Conservation (phyloP, 768 basidiomycete species). For the Cubamyces lactineus region DNA sequence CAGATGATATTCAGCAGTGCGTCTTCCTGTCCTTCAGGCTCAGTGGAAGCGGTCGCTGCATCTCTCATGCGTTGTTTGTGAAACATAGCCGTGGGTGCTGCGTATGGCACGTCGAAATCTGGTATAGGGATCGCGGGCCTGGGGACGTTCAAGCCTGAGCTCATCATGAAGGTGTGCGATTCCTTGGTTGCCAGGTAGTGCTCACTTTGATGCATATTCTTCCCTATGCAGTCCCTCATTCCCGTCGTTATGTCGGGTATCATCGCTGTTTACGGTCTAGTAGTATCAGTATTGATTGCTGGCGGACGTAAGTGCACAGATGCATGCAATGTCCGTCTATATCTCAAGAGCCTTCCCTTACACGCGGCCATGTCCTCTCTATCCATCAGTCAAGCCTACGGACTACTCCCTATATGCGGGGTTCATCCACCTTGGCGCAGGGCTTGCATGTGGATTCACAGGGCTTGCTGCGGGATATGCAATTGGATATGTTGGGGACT, state of each 20-base stretch:
- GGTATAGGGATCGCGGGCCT: constrained; percentile 97
- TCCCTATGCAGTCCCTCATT: constrained; percentile 72
- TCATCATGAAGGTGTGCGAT: constrained; percentile 92
- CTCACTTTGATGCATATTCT: background rate
- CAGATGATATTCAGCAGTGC: constrained; percentile 97
- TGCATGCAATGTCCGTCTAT: constrained; percentile 28
- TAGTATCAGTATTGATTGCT: constrained; percentile 91
- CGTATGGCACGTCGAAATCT: constrained; percentile 94
- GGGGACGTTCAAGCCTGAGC: constrained; percentile 91
- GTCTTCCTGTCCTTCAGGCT: constrained; percentile 37
- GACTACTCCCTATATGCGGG: constrained; percentile 86
- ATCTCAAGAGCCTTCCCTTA: background rate
- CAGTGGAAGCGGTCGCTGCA: background rate
- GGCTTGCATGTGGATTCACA: constrained; percentile 87
- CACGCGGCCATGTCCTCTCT: background rate
- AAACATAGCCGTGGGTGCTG: constrained; percentile 82
- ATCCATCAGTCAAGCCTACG: constrained; percentile 55
- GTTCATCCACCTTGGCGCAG: constrained; percentile 91
- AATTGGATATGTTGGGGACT: constrained; percentile 92
- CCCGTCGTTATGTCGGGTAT: constrained; percentile 99
- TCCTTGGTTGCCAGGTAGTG: background rate
- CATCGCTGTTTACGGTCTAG: constrained; percentile 95
- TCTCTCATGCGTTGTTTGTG: background rate
- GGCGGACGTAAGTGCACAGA: constrained; percentile 54
- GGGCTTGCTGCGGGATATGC: constrained; percentile 94